Evolutionary conservation across 345 rosid genomes (phyloP), one percentile per base, ranked within the genome.

Genomic region (Populus alba): DNA sequence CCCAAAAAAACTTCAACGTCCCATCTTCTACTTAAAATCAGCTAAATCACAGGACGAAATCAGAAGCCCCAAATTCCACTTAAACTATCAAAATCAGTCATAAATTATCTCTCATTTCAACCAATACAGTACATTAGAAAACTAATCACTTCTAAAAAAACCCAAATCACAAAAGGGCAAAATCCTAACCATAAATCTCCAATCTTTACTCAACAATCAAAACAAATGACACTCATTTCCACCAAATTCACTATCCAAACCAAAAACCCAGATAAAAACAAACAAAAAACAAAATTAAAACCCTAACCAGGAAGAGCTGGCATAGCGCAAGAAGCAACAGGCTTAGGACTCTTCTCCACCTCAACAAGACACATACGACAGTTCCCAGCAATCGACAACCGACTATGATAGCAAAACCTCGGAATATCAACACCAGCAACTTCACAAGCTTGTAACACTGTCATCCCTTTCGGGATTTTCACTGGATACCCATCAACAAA

Each of bases 361-460:
- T 96, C 99, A 17, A 96, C 98, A 47, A 96, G 94, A 81, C 99
- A 96, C 99, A 96, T 96, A 67, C 99, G 90, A 75, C 99, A 96
- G 77, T 96, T 96, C 0, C 99, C 99, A 31, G 99, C 99, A 55
- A 96, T 96, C 6, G 99, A 96, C 38, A 96, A 89, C 5, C 99
- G 91, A 73, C 90, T 82, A 78, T 96, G 99, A 75, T 96, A 96
- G 47, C 99, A 96, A 70, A 94, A 96, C 65, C 98, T 87, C 8
- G 99, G 99, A 79, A 96, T 96, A 82, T 96, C 99, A n/a, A 92
- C 98, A 27, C 98, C 98, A 8, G 99, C 99, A 72, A 94, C 89
- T 87, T 96, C 98, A 79, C 98, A 96, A 11, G 98, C 98, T 87
- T 96, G 99, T 38, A 96, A 87, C 47, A 96, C 99, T 3, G 97